These are phyloP conservation scores for Aspergillus sparsus DNA, from an alignment of 495 filamentous ascomycete species.

Conservation along the genomic window DNA sequence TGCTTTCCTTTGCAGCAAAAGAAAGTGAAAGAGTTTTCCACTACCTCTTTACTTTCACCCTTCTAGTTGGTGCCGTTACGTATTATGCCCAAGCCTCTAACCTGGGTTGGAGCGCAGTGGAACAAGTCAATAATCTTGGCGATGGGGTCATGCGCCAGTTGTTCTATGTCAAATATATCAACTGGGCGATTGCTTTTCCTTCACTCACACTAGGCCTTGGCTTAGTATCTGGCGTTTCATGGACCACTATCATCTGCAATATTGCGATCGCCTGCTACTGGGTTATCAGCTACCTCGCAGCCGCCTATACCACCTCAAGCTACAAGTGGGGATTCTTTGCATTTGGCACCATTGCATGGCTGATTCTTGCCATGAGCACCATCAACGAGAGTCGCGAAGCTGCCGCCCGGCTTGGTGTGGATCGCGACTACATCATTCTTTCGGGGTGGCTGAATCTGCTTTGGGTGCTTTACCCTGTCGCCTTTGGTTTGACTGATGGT, in stretches of 20 bases:
- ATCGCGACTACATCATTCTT: slow-evolving; percentile 52
- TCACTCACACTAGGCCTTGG: slow-evolving; percentile 61
- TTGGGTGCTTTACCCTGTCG: slow-evolving; percentile 67
- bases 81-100: slow-evolving; percentile 72
- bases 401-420: slow-evolving; percentile 54
- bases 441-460: slow-evolving; percentile 53
- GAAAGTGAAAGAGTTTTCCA: slow-evolving; percentile 65
- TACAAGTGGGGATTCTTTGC: slow-evolving; percentile 69
- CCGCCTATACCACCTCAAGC: slow-evolving; percentile 54
- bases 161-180: slow-evolving; percentile 72
- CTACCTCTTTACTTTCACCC: slow-evolving; percentile 63
- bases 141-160: slow-evolving; percentile 57
- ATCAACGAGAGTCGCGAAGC: slow-evolving; percentile 53
- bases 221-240: slow-evolving; percentile 64
- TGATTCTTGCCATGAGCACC: slow-evolving; percentile 59
- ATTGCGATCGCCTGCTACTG: slow-evolving; percentile 63
- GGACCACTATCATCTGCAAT: slow-evolving; percentile 63
- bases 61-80: slow-evolving; percentile 62
- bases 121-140: slow-evolving; percentile 43
- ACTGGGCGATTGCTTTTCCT: slow-evolving; percentile 58
- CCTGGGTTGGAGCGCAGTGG: slow-evolving; percentile 63
- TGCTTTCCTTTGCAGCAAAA: slow-evolving; percentile 50
- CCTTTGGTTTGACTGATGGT: slow-evolving; percentile 67
- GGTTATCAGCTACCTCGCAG: slow-evolving; percentile 63
- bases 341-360: slow-evolving; percentile 61